Conservation (phyloP, 805 yeast species). For the Starmerella stigmatis region DNA sequence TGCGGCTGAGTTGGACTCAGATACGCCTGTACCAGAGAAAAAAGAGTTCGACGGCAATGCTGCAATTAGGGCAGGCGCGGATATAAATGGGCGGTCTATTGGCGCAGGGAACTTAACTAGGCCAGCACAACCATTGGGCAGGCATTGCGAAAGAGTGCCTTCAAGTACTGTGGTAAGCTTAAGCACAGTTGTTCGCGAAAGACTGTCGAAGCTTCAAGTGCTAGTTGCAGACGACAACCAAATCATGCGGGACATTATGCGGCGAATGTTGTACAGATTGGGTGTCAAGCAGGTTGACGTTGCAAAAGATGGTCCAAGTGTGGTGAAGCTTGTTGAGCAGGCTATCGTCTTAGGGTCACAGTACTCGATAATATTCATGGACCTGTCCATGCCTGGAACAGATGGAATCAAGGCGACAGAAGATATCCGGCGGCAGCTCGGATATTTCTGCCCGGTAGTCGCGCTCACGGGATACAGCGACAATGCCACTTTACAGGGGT, state of each 20-base stretch:
- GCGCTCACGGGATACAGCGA: slow-evolving; percentile 92
- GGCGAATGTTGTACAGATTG: slow-evolving; percentile 69
- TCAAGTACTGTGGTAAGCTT: background rate
- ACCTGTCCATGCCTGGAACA: slow-evolving; percentile 27
- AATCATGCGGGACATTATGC: slow-evolving; percentile 87
- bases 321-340: slow-evolving; percentile 55
- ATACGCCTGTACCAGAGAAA: no score
- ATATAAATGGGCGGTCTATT: no score
- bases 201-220: slow-evolving; percentile 32
- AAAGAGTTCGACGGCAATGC: no score
- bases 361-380: slow-evolving; percentile 27
- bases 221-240: slow-evolving; percentile 83
- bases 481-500: slow-evolving; percentile 67
- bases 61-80: no score
- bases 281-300: slow-evolving; percentile 60
- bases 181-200: no score
- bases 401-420: slow-evolving; percentile 29
- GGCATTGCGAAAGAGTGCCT: background rate
- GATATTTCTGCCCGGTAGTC: slow-evolving; percentile 66
- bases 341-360: slow-evolving; percentile 34
- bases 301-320: slow-evolving; percentile 84
- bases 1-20: no score
- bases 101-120: no score
- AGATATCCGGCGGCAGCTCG: slow-evolving; percentile 51
- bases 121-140: no score